Base-by-base conservation (phyloP, 139 green algal species). In the Chlorella sp. region DNA sequence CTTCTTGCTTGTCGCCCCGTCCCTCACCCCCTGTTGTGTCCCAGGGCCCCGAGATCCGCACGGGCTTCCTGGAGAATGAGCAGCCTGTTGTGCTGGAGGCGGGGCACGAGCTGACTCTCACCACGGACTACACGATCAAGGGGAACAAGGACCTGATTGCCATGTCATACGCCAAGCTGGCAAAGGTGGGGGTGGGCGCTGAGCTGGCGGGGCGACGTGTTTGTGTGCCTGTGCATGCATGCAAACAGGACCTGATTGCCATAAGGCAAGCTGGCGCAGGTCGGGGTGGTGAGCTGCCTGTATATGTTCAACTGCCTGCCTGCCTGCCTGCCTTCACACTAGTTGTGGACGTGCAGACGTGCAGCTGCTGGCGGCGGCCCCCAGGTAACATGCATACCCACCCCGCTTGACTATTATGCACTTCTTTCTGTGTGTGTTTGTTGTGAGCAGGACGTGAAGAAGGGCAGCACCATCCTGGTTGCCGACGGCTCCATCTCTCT, bases 401-500 rank as follows among this genome's bases (percentile, higher is more conserved):
- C n/a, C n/a, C n/a, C n/a, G n/a, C n/a, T n/a, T n/a, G n/a, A 57
- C 48, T 57, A 5, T 57, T 5, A 9, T 57, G 48, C 9, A 57
- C 9, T 57, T 57, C n/a, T 57, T 9, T 9, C 3, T 83, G 14
- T 83, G 34, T 30, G 30, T 39, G 21, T 57, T 22, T 34, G 69
- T 22, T n/a, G 28, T 78, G 15, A 32, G 81, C 64, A 95, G 61
- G 97, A 99, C 88, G 95, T 99, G 37, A 92, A 95, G 87, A 96
- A 95, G 1, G 98, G 98, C 61, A 95, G 87, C 24, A 93, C 96
- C 86, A 98, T 99, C 87, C 95, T 99, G 86, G 96, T 94, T 79
- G 98, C 98, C 15, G 98, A 99, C 90, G 98, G 98, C 42, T 97
- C 92, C 89, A 98, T 99, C 83, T 98, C 98, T 42, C 94, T 99